Percentiles rank a stretch among this genome's conserved stretches.
These are phyloP conservation scores for Picea glauca DNA, from an alignment of 75 land plant species.

Conservation along the genomic window DNA sequence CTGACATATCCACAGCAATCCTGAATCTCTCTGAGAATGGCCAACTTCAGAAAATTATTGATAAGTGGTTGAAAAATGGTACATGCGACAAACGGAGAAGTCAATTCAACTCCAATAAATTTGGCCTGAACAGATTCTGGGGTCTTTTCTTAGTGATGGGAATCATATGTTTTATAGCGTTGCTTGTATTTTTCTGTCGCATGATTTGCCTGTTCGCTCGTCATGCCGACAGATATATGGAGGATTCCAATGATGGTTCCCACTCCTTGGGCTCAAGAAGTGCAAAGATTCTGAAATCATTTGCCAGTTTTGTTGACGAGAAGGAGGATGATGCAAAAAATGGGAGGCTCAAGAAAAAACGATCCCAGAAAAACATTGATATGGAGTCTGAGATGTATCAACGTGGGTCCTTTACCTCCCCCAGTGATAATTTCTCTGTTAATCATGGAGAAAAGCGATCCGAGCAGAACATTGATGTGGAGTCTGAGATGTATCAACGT, in stretches of 20 bases:
- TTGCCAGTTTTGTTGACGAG: constrained; percentile 47
- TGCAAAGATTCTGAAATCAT: constrained; percentile 22
- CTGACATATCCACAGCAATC: constrained; percentile 90
- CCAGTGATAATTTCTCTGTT: too few species aligned
- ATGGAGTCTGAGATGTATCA: too few species aligned
- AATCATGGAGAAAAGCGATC: background rate
- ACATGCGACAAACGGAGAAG: constrained; percentile 23
- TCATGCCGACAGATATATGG: background rate
- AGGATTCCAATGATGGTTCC: background rate
- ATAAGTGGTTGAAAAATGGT: constrained; percentile 55
- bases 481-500: too few species aligned
- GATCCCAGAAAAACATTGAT: background rate
- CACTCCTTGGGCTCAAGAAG: constrained; percentile 1
- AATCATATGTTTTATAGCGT: constrained; percentile 52
- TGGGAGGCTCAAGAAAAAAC: constrained; percentile 3
- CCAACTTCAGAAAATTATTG: constrained; percentile 66
- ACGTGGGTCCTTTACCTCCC: too few species aligned
- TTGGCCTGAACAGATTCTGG: constrained; percentile 72
- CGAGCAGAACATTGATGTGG: background rate
- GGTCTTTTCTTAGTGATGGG: constrained; percentile 80
- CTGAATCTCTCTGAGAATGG: constrained; percentile 72
- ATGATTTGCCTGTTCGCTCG: constrained; percentile 28
- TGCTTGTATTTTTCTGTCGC: constrained; percentile 40
- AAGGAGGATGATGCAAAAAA: constrained; percentile 18
- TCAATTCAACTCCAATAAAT: constrained; percentile 40